Evolutionary conservation across 2,329 filamentous ascomycete genomes (phyloP), one percentile per base, ranked within the genome.

Genomic region (Penicillium sp.): DNA sequence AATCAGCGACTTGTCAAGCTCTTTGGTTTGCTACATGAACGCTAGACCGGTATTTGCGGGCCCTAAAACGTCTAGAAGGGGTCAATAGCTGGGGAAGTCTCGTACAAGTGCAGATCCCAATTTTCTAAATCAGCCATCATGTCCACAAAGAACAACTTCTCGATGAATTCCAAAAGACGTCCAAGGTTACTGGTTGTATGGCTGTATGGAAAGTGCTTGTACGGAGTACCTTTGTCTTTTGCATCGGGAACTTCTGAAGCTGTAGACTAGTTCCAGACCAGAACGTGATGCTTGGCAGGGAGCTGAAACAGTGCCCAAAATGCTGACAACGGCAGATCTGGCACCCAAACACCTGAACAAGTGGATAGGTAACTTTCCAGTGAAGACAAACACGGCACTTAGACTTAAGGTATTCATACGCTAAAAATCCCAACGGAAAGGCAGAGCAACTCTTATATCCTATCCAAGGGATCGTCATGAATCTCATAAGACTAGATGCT

Each of bases 51-150:
- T 40, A 15, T 21, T 21, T 40, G 19, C 11, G 25, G 48, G 3
- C 5, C 10, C 39, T 50, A 13, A 7, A 50, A 38, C 23, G 21
- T 50, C 46, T 29, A 44, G 23, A 34, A 5, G 6, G 47, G 34
- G 15, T 19, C 21, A 23, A 38, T 40, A 46, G 48, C 23, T 31
- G n/a, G 39, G 46, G 45, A 55, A 10, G 9, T 10, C 31, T 57
- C 47, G 57, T 57, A 52, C 46, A 33, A 13, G 16, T 38, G 59
- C 15, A 52, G 59, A 61, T 61, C 59, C 4, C 25, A 59, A 57
- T 59, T 52, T 52, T n/a, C 11, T 31, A 55, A 23, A 23, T 39
- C 7, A 25, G 19, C 38, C 21, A 43, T 27, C 23, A 21, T 48
- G 5, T 16, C 33, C 15, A 34, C 5, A 0, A 33, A 23, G 5